Percentiles rank a stretch among this genome's conserved stretches.
Evolutionary conservation across 352 stramenopile genomes (phyloP).

Genomic region (Phytophthora litchii): DNA sequence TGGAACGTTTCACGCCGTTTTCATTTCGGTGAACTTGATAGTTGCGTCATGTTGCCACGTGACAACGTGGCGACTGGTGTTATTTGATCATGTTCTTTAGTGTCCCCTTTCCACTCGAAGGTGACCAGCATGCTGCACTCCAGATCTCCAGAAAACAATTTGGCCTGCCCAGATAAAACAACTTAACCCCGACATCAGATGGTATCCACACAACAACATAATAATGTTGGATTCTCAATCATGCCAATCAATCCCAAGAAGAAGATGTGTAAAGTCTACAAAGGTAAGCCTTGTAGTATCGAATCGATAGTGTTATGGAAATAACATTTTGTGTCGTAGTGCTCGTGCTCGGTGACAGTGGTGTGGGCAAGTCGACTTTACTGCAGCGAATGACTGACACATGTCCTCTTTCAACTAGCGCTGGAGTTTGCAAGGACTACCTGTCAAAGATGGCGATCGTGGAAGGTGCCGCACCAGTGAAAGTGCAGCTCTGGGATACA

Average conservation of each 20-base stretch:
- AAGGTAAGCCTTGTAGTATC: constrained; percentile 36
- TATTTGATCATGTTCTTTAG: not conserved
- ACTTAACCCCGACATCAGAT: constrained; percentile 6
- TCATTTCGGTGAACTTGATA: constrained; percentile 17
- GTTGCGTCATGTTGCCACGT: constrained; percentile 1
- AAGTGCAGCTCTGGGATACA: constrained; percentile 65
- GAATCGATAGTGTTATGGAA: not conserved
- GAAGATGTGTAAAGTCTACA: constrained; percentile 50
- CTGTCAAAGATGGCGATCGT: constrained; percentile 40
- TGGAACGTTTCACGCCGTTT: constrained; percentile 16
- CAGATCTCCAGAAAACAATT: constrained; percentile 19
- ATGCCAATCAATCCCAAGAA: constrained; percentile 56
- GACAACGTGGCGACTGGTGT: not conserved
- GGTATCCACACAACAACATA: constrained; percentile 3
- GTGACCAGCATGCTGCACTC: not conserved
- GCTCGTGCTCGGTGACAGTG: constrained; percentile 45
- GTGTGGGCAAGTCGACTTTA: constrained; percentile 54
- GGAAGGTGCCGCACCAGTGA: constrained; percentile 34
- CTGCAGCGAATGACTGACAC: constrained; percentile 30
- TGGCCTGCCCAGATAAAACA: not conserved
- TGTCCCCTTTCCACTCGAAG: not conserved
- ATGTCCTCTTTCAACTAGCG: not conserved
- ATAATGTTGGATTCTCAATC: constrained; percentile 48
- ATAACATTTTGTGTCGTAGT: constrained; percentile 27
- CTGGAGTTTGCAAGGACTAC: constrained; percentile 29